Evolutionary conservation across 352 stramenopile genomes (phyloP), one percentile per base, ranked within the genome.

Genomic region (Phytophthora vignae): DNA sequence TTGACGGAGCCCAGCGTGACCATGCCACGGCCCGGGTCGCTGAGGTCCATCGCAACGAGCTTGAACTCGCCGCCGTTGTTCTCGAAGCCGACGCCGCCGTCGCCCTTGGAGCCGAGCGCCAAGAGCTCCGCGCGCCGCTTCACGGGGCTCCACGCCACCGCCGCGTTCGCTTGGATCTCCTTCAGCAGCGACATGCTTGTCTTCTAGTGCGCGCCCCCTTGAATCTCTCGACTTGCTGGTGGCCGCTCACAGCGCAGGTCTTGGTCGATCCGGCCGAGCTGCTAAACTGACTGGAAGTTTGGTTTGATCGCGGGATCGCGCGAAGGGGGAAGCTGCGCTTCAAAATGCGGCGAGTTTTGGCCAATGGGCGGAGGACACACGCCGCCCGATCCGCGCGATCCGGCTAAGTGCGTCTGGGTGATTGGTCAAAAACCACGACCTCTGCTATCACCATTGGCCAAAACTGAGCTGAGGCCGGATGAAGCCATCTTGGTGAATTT

Each of bases 11-110:
- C 92, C 10, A 98, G 76, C 64, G 90, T 87, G 61, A 90, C 61
- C 73, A 97, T 87, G 10, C 77, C 83, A 29, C 88, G 85, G 33
- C 77, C 73, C 15, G 88, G 79, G 49, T 94, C 74, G 72, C 85
- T 88, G 44, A 98, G 86, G 80, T 98, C 88, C 81, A 99, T 91
- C 59, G 92, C 93, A 67, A 99, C 97, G 49, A 99, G 71, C 84
- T 99, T 98, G 61, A 99, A 91, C 81, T 98, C 93, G 59, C 97
- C 97, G 38, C 98, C 97, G 52, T 96, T 99, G 82, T 99, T 97
- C 74, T 99, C 98, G 78, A 99, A 99, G 55, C 96, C 95, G 55
- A 88, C 89, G 62, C 96, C 97, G 68, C 95, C 95, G 64, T 97
- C 97, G 73, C 99, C 98, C 91, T 99, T 98, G 69, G 85, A 92